These are phyloP conservation scores for Nepenthes alata DNA, from an alignment of 179 eudicot genomes.

Conservation along the genomic window DNA sequence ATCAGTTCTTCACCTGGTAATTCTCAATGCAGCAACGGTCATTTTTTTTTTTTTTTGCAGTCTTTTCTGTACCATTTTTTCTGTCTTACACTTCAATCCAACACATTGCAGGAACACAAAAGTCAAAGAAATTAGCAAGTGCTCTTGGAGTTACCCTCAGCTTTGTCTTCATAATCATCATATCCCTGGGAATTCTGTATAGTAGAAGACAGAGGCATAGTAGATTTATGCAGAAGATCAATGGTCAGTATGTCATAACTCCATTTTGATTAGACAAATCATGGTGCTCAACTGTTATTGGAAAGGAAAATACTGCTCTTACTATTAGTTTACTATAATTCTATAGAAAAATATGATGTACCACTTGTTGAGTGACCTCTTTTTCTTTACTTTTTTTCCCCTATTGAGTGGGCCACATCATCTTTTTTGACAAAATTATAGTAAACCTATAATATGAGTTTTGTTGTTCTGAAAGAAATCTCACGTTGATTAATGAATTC, in stretches of 20 bases:
- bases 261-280: background rate
- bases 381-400: too few relatives aligned
- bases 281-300: too few relatives aligned
- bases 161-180: conserved; percentile 25
- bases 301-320: too few relatives aligned
- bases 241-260: conserved; percentile 28
- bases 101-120: conserved; percentile 34
- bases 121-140: conserved; percentile 53
- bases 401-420: too few relatives aligned
- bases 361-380: too few relatives aligned
- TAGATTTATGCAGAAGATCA: conserved; percentile 45
- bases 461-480: background rate
- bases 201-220: conserved; percentile 27
- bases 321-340: too few relatives aligned
- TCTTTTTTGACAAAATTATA: background rate
- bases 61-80: too few relatives aligned
- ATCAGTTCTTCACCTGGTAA: conserved; percentile 53
- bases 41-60: too few relatives aligned
- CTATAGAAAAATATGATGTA: too few relatives aligned
- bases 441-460: too few relatives aligned
- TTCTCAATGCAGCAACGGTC: background rate
- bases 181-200: conserved; percentile 31
- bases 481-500: background rate
- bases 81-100: background rate
- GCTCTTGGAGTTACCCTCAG: conserved; percentile 74